Conservation (phyloP, 2,329 filamentous ascomycete species). For the Macrophomina phaseolina region DNA sequence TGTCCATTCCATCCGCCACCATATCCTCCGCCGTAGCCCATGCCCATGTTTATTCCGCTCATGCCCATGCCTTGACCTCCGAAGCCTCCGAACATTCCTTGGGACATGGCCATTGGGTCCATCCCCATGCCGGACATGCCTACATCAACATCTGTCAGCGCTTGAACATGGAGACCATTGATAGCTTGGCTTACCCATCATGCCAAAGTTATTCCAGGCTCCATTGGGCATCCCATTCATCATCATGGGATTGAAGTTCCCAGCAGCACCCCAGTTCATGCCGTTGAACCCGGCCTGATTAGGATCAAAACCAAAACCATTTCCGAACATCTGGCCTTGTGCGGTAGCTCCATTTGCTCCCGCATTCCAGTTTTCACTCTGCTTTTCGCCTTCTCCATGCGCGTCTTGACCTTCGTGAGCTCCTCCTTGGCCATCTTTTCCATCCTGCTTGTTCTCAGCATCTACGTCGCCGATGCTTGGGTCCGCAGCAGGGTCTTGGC, state of each 20-base stretch:
- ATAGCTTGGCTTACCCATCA: constrained; percentile 77
- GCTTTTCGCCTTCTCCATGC: constrained; percentile 29
- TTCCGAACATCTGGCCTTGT: constrained; percentile 38
- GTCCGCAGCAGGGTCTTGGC: constrained; percentile 12
- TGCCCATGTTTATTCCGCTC: constrained; percentile 76
- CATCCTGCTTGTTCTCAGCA: constrained; percentile 32
- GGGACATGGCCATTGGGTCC: constrained; percentile 78
- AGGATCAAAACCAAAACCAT: constrained; percentile 52
- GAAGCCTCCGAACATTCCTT: constrained; percentile 80
- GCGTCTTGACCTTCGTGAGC: constrained; percentile 24
- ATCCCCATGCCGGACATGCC: constrained; percentile 85
- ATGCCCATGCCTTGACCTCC: constrained; percentile 78
- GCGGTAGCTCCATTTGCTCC: constrained; percentile 32
- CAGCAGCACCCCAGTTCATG: constrained; percentile 65
- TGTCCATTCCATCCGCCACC: constrained; percentile 72
- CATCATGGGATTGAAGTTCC: constrained; percentile 76
- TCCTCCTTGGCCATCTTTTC: constrained; percentile 30
- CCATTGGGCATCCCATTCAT: constrained; percentile 51
- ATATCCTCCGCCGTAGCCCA: constrained; percentile 70
- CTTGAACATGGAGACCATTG: constrained; percentile 33
- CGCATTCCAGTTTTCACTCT: constrained; percentile 33
- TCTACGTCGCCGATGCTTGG: neutral
- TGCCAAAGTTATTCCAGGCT: constrained; percentile 81
- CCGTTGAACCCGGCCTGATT: constrained; percentile 57
- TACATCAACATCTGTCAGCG: constrained; percentile 34